Evolutionary conservation across 73 alveolate species (phyloP), one percentile per base, ranked within the genome.

Genomic region (Paramecium sonneborni): DNA sequence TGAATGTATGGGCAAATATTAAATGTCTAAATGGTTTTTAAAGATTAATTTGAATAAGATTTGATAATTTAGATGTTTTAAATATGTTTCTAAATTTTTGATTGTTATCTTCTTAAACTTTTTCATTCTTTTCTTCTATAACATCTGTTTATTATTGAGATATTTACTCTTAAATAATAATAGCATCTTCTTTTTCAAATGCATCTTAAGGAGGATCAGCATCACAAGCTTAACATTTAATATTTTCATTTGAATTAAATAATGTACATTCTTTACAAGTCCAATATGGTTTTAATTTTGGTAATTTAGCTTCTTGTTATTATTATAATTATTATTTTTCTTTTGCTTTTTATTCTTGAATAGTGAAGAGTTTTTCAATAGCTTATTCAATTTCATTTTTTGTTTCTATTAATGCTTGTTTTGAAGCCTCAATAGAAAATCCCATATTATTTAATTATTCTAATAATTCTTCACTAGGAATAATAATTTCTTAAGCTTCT

Each of bases 331-430:
- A 7, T 18, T 79, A 28, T 79, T 21, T n/a, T 18, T 79, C 90
- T 39, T 79, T 79, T 8, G 69, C 74, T 26, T 79, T 79, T 44
- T 79, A 5, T 10, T 79, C 90, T n/a, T 39, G 26, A 38, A 79
- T 39, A 23, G 24, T 20, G 12, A 43, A 11, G 5, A 34, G 76
- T 43, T 43, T 39, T 30, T 79, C 90, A 20, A 79, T 79, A 3
- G 90, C 90, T 10, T 39, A 46, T 12, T 79, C 90, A 44, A 79
- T 39, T 6, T 39, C 41, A 23, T 79, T 79, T 79, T 79, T 38
- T 9, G 72, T 44, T 12, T 79, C 90, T 37, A 79, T 79, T n/a
- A 79, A 44, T 10, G 90, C 90, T 43, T 79, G 30, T 12, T 46
- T 79, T 43, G 90, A 38, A n/a, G 28, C 46, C 10, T 79, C 90